phyloP scores from a whole-genome alignment of 2,329 filamentous ascomycete genomes.

The Hortaea sp. region DNA sequence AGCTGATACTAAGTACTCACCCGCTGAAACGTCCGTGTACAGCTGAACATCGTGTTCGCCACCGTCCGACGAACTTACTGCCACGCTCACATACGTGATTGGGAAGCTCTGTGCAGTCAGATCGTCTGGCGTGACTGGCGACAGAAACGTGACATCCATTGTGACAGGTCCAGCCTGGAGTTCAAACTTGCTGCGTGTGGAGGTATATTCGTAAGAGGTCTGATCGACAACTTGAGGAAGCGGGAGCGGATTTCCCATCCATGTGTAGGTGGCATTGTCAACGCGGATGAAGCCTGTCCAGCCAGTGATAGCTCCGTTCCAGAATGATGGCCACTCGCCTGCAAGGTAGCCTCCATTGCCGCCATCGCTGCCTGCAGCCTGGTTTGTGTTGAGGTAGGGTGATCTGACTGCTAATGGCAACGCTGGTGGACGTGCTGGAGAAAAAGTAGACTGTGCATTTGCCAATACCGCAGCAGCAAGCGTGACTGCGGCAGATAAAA shows the following conservation, averaged over 20 bases:
- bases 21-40: conserved; percentile 62
- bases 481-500: too few species aligned
- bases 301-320: conserved; percentile 45
- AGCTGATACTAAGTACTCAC: conserved; percentile 32
- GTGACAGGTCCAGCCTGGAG: conserved; percentile 54
- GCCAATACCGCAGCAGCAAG: background rate
- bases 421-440: conserved; percentile 56
- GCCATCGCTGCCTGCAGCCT: conserved; percentile 43
- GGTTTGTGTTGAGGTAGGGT: conserved; percentile 57
- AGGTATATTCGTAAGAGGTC: conserved; percentile 57
- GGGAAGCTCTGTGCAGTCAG: conserved; percentile 56
- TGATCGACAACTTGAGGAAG: conserved; percentile 43
- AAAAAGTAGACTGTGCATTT: conserved; percentile 44
- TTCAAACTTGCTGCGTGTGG: conserved; percentile 60
- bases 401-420: conserved; percentile 63
- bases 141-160: conserved; percentile 60
- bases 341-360: conserved; percentile 57
- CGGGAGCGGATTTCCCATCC: conserved; percentile 52
- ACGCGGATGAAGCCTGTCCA: conserved; percentile 65
- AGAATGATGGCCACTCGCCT: conserved; percentile 48
- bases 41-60: conserved; percentile 37
- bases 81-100: conserved; percentile 60
- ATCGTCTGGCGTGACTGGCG: conserved; percentile 58
- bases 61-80: conserved; percentile 53
- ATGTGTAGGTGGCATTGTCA: conserved; percentile 53